Evolutionary conservation across 805 yeast species (phyloP).

Genomic region (Brettanomyces sp.): DNA sequence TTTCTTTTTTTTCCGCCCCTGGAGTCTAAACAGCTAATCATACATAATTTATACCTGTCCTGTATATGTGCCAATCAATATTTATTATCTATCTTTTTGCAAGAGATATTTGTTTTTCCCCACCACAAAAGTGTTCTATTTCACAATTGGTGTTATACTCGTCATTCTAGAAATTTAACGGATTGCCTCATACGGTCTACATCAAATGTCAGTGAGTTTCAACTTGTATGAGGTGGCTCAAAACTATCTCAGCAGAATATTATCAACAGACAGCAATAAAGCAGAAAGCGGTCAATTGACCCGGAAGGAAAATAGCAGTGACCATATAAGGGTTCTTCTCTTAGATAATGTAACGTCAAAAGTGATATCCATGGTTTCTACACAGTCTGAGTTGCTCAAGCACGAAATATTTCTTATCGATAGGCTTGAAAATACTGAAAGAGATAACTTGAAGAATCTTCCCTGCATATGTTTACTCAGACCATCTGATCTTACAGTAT

Average conservation of each 20-base stretch:
- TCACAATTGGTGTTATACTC: too few species aligned
- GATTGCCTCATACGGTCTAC: too few species aligned
- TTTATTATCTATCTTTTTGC: too few species aligned
- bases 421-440: conserved; percentile 42
- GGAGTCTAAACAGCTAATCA: too few species aligned
- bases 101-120: too few species aligned
- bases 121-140: too few species aligned
- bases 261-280: conserved; percentile 5
- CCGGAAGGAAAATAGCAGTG: conserved; percentile 13
- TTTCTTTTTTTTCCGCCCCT: too few species aligned
- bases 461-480: conserved; percentile 72
- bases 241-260: conserved; percentile 31
- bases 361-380: conserved; percentile 77
- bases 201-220: conserved; percentile 17
- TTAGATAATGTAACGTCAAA: conserved; percentile 76
- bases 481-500: conserved; percentile 60
- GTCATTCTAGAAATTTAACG: too few species aligned
- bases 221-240: conserved; percentile 38
- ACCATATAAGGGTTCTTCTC: conserved; percentile 56
- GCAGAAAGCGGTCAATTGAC: conserved; percentile 6
- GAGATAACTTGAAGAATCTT: conserved; percentile 71
- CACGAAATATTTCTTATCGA: conserved; percentile 83
- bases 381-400: conserved; percentile 76
- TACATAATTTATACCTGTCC: too few species aligned
- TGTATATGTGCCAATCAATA: too few species aligned